Evolutionary conservation across 1,284 basidiomycete species (phyloP), one percentile per base, ranked within the genome.

Genomic region (Hortiboletus rubellus): DNA sequence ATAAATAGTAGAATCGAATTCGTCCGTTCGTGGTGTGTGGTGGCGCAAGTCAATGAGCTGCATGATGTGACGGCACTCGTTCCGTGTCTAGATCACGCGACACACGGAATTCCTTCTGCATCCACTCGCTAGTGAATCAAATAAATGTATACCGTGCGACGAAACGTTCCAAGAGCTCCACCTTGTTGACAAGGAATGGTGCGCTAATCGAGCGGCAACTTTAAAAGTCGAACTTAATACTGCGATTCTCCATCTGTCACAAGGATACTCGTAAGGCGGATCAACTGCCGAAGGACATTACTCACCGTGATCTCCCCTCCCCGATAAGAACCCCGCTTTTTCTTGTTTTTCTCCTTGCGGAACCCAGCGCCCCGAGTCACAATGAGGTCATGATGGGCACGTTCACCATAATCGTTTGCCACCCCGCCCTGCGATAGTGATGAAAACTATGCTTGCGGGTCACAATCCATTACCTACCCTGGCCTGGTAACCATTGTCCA

Each of bases 281-380:
- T 34, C 33, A 52, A 31, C 27, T 46, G 58, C 30, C 11, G 58
- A 37, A 40, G 36, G 52, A 54, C 41, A 31, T 22, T 42, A 77
- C 84, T 72, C 69, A 94, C 90, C 37, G 93, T 95, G 60, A 97
- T 97, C 66, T 94, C 91, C 37, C 94, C 94, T 18, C 94, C 94
- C 49, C 84, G 84, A 74, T 97, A 96, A 62, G 89, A 92, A 4
- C 95, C 96, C 65, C 91, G 81, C 78, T 99, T 98, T 79, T 98
- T 98, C 85, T 99, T 99, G 79, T 98, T 98, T 79, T 99, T 98
- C 80, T 98, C 96, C 76, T 98, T 99, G 50, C 94, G 85, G 80
- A 99, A 99, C 9, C 93, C 92, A 48, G 91, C 91, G 12, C 96
- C 96, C 7, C 94, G 84, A 3, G 96, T 98, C 24, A 96, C 91